Evolutionary conservation across 192 early-diverging fungal species (phyloP), one percentile per base, ranked within the genome.

Genomic region (Coemansia sp.): DNA sequence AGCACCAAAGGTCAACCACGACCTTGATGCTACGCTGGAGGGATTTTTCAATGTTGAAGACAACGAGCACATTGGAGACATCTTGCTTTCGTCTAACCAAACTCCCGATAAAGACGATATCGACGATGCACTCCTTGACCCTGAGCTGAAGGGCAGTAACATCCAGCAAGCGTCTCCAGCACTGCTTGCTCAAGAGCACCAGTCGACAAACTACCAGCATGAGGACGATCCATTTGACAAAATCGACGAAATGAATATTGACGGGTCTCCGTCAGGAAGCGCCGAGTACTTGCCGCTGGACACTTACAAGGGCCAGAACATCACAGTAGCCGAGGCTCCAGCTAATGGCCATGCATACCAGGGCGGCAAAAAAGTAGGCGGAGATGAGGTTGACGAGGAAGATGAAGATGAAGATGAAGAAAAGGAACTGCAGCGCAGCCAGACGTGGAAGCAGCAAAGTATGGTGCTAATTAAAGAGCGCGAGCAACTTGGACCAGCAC

Each of bases 211-310:
- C 20, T 62, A 59, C 56, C 57, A 42, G 31, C 38, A 55, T 20
- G 45, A 14, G 3, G 63, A 63, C 42, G 74, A 77, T 57, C 74
- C 60, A 5, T 70, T 77, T 20, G 74, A 77, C 52, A 58, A 55
- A 16, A 66, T 77, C 30, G 74, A 77, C 16, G 60, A 70, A 50
- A 66, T 70, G 74, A 51, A 67, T 18, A 15, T 67, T 47, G 40
- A 47, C 20, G 58, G 59, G 28, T 64, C 64, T 49, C 67, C 57
- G 16, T 57, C 74, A 3, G 64, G 59, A 19, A 70, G 68, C 53
- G 68, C 60, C 28, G 74, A 78, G 61, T 78, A 78, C 28, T 64
- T 78, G 20, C 68, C 74, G 21, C 33, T 78, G 2, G 74, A 66
- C 45, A 52, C 41, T 1, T 67, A 67, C 53, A 53, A 38, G 47